Percentiles rank a stretch among this genome's conserved stretches.
Evolutionary conservation across 1,284 basidiomycete species (phyloP).

Genomic region (Xerocomus cyaneibrunnescens): DNA sequence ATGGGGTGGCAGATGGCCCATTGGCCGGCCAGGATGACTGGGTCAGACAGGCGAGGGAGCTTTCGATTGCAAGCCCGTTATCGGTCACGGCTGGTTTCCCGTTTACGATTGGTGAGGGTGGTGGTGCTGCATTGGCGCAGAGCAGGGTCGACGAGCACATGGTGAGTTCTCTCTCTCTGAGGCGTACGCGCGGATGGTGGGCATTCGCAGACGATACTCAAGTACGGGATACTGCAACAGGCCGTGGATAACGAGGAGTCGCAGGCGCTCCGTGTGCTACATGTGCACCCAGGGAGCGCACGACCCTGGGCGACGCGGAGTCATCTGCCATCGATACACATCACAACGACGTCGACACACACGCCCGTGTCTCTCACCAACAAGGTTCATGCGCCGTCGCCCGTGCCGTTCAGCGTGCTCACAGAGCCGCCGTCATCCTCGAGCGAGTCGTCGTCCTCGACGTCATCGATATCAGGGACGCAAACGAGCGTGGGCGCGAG

Average conservation of each 20-base stretch:
- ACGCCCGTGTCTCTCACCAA: not conserved
- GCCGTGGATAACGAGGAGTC: slow-evolving; percentile 26
- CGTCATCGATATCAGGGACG: slow-evolving; percentile 9
- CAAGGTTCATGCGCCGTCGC: slow-evolving; percentile 13
- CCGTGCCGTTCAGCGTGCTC: slow-evolving; percentile 32
- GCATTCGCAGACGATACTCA: slow-evolving; percentile 13
- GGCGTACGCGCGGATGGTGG: not conserved
- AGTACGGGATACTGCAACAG: slow-evolving; percentile 10
- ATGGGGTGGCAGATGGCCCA: slow-evolving; percentile 32
- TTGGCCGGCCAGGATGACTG: slow-evolving; percentile 58
- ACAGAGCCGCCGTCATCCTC: slow-evolving; percentile 28
- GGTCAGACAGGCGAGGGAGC: slow-evolving; percentile 60
- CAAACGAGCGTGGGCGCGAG: slow-evolving; percentile 1
- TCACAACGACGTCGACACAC: slow-evolving; percentile 20
- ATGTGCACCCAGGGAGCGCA: slow-evolving; percentile 10
- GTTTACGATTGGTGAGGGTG: slow-evolving; percentile 3
- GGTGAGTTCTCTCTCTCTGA: slow-evolving; percentile 15
- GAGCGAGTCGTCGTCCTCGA: slow-evolving; percentile 19
- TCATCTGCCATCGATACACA: slow-evolving; percentile 31
- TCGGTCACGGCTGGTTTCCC: slow-evolving; percentile 15
- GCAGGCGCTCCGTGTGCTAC: slow-evolving; percentile 8
- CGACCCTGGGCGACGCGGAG: slow-evolving; percentile 17
- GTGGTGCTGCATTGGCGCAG: slow-evolving; percentile 11
- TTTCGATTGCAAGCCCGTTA: slow-evolving; percentile 58
- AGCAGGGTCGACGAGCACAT: slow-evolving; percentile 29